Base-by-base conservation (phyloP, 2,329 filamentous ascomycete genomes). In the Leptographium flavum region DNA sequence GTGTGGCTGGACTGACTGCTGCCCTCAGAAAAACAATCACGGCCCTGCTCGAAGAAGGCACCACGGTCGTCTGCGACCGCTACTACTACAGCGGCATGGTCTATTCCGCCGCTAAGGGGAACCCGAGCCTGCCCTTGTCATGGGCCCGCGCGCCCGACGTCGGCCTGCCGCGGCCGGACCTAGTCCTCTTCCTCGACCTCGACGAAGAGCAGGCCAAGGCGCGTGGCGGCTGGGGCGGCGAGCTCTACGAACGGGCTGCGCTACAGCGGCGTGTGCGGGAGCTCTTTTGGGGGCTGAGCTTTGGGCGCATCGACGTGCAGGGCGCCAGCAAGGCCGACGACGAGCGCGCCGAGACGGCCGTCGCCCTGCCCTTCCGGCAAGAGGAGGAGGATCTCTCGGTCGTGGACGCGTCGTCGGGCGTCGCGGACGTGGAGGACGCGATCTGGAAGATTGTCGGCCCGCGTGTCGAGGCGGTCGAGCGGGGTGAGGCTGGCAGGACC, bases 41-140 rank as follows among this genome's bases (percentile, higher is more conserved):
- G 17, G 46, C 62, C 1, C 65, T 74, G 6, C 62, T 95, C 6
- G 64, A 68, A 1, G 61, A 68, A 1, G 88, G 90, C 9, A 79
- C 71, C 19, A 92, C 78, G 0, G 72, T 98, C 28, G 69, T 98
- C 33, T 80, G 90, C 53, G 92, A 98, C 62, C 80, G 92, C 40
- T 98, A 96, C 66, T 94, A 93, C 60, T 90, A 94, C 67, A 92
- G 84, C 19, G 92, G 92, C 45, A 84, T 88, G 47, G 87, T 95
- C 42, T 98, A 96, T 66, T 87, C 81, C 22, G 86, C 87, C 0
- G 90, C 92, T 4, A 96, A 96, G 59, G 70, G 76, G 38, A 86
- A 85, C 53, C 75, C 80, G 0, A 61, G 68, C 2, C 71, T 95
- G 13, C 67, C 73, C 0, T 68, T 95, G 0, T 63, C 73, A 0